phyloP scores from a whole-genome alignment of 176 grass and related monocot genomes.

The Eremochloa ophiuroides region DNA sequence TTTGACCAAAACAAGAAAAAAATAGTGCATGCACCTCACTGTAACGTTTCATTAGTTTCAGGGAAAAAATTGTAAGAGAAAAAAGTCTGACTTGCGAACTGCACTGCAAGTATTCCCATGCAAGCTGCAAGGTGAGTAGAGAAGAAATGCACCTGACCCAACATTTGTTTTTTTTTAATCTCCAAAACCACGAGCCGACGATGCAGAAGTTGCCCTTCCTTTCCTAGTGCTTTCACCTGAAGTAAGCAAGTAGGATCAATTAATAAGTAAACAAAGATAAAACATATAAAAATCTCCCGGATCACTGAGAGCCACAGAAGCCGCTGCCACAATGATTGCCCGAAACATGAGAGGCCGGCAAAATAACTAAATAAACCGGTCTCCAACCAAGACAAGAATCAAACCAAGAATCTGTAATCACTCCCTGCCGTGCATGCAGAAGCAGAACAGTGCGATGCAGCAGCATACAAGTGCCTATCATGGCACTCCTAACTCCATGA shows the following conservation, averaged over 20 bases:
- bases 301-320: neutral
- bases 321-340: conserved; percentile 2
- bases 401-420: neutral
- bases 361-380: neutral
- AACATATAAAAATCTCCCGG: neutral
- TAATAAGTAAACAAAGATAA: neutral
- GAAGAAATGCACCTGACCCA: neutral
- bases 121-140: neutral
- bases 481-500: conserved; percentile 10
- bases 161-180: neutral
- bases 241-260: conserved; percentile 14
- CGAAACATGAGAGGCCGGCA: neutral
- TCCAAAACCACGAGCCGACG: neutral
- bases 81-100: neutral
- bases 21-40: neutral
- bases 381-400: neutral
- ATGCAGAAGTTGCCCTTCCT: neutral
- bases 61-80: neutral
- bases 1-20: neutral
- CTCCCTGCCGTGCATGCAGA: neutral
- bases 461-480: neutral
- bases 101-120: neutral
- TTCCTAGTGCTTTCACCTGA: conserved; percentile 31
- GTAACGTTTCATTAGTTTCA: neutral
- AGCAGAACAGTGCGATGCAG: neutral